Percentiles rank a stretch among this genome's conserved stretches.
These are phyloP conservation scores for Cladosporium sp. DNA, from an alignment of 2,329 filamentous ascomycete genomes.

Conservation along the genomic window DNA sequence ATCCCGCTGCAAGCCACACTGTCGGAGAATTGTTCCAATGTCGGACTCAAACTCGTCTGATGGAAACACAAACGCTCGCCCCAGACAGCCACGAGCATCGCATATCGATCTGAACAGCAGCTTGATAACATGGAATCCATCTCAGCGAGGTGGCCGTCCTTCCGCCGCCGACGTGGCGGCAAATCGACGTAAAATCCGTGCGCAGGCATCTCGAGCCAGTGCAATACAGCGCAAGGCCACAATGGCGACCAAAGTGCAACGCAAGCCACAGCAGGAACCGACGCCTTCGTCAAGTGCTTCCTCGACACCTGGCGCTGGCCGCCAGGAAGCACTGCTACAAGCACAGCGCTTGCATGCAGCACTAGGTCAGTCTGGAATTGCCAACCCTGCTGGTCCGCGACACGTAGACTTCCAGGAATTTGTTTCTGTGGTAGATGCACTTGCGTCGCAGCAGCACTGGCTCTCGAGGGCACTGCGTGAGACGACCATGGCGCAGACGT, in stretches of 20 bases:
- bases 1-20: not conserved
- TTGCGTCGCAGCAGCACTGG: slow-evolving; percentile 14
- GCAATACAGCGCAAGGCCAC: slow-evolving; percentile 14
- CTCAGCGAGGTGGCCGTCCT: not conserved
- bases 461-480: slow-evolving; percentile 16
- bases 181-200: slow-evolving; percentile 11
- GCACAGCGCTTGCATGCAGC: slow-evolving; percentile 6
- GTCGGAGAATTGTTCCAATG: not conserved
- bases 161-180: not conserved
- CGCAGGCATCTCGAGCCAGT: slow-evolving; percentile 12
- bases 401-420: slow-evolving; percentile 13
- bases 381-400: not conserved
- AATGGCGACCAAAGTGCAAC: slow-evolving; percentile 6
- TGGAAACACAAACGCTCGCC: not conserved
- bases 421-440: slow-evolving; percentile 9
- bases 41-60: not conserved
- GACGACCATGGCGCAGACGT: slow-evolving; percentile 24
- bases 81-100: not conserved
- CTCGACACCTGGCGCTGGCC: not conserved
- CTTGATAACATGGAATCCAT: slow-evolving; percentile 15
- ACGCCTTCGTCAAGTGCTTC: not conserved
- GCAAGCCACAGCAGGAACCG: not conserved
- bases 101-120: slow-evolving; percentile 8
- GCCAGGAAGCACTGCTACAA: not conserved
- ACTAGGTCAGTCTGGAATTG: not conserved